Base-by-base conservation (phyloP, 169 alveolate genomes). In the Cryptosporidium andersoni region DNA sequence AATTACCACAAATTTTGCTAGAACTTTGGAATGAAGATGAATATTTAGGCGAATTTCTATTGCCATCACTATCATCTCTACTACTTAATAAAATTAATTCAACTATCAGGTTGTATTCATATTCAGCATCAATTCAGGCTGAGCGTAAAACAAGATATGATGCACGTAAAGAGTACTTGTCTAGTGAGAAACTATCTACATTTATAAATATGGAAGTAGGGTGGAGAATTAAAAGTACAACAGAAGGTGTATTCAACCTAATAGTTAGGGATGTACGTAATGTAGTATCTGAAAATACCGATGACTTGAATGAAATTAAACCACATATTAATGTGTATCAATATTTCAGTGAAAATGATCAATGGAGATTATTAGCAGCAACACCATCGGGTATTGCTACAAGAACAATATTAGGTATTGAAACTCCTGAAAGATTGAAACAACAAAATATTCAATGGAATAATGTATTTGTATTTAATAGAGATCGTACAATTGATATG, bases 11-110 rank as follows among this genome's bases (percentile, higher is more conserved):
- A 6, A 74, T 74, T n/a, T 74, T 74, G 34, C 68, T 74, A 6
- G 85, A 74, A 74, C 34, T 74, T 58, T 74, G 85, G 85, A 74
- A 74, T 45, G 85, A 68, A 56, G 85, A 74, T 11, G 85, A 74
- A 74, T 74, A 74, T 16, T 62, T 74, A 6, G 85, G 85, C 43
- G 85, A 74, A 60, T 74, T 58, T 47, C 60, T 74, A 60, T 49
- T 74, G 1, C 85, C 85, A 37, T 74, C 85, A 4, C 11, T 74
- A 16, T 74, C 85, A 5, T 74, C 85, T 1, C 40, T 74, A 9
- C n/a, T 74, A 60, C 45, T 74, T 25, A 74, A 68, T 74, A 74
- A 74, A 8, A 45, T 74, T 47, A 58, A 74, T 37, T 58, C 85
- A 16, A 74, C 85, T 4, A 68, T 74, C 8, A 74, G 85, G 11